Conservation (phyloP, 345 rosid genomes). For the Salix viminalis region DNA sequence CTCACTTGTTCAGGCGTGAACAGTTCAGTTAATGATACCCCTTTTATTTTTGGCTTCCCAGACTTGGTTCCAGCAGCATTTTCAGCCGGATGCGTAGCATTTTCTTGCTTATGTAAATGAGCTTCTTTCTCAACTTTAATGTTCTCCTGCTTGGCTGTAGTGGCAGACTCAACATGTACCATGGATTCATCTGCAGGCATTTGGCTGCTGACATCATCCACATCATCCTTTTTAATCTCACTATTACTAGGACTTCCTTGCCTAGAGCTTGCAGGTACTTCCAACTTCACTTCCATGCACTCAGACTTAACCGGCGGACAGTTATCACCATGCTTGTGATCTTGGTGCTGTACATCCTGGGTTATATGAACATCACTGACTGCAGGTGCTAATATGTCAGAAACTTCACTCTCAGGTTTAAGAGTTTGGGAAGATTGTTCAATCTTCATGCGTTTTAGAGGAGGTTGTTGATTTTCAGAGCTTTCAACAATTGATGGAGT, state of each 20-base stretch:
- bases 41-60: constrained; percentile 93
- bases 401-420: constrained; percentile 41
- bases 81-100: constrained; percentile 41
- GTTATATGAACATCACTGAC: constrained; percentile 34
- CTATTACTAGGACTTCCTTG: constrained; percentile 42
- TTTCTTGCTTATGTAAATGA: constrained; percentile 55
- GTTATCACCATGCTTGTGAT: constrained; percentile 38
- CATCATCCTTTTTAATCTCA: constrained; percentile 45
- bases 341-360: constrained; percentile 48
- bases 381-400: constrained; percentile 34
- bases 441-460: constrained; percentile 73
- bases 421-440: constrained; percentile 57
- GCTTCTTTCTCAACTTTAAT: constrained; percentile 48
- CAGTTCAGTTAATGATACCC: constrained; percentile 89
- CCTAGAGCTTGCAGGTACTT: constrained; percentile 44
- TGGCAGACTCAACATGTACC: constrained; percentile 27
- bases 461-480: constrained; percentile 58
- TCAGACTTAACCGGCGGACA: constrained; percentile 46
- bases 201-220: constrained; percentile 43
- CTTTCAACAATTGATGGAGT: constrained; percentile 39
- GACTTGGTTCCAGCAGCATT: constrained; percentile 52
- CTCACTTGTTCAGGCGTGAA: constrained; percentile 98
- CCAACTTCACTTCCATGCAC: constrained; percentile 52
- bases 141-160: constrained; percentile 42
- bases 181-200: constrained; percentile 43